Evolutionary conservation across 1,284 basidiomycete species (phyloP), one percentile per base, ranked within the genome.

Genomic region (Naganishia cerealis): DNA sequence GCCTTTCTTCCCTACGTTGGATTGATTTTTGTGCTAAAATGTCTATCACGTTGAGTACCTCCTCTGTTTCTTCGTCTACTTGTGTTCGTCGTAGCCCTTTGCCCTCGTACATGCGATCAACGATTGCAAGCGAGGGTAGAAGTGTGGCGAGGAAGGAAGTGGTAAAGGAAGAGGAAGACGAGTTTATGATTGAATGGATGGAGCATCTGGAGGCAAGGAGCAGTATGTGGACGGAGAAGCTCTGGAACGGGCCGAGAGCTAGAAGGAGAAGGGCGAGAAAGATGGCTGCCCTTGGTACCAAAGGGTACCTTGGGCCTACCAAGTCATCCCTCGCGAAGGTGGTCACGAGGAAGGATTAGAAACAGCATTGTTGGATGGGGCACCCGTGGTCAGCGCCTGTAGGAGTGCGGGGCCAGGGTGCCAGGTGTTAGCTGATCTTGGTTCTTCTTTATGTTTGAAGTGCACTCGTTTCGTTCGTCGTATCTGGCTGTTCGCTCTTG

Each of bases 341-440:
- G 18, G 38, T 50, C 15, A 1, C 0, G 24, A 74, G 80, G 48
- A 78, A 79, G 16, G 87, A 86, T 40, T 88, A 88, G 86, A 80
- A 90, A 77, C 83, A 83, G 58, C 82, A 86, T 33, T 33, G 6
- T 33, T 6, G 29, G 29, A 33, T 33, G 29, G 29, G 29, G 6
- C 29, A 33, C 29, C 29, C 29, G 29, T 6, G 29, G 29, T 33
- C 29, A 3, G 29, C 29, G 29, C 29, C 29, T 33, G 29, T 33
- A 33, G 29, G 6, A 33, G 29, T 33, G 29, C 29, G 29, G 6
- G 29, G 29, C 29, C 29, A 6, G 29, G 29, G 29, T 33, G 29
- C 6, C 29, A 2, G 29, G 29, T 2, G 29, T 33, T 33, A 33
- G 29, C 29, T 33, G 29, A 33, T 33, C 29, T 33, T 33, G 29